phyloP scores from a whole-genome alignment of 2,329 filamentous ascomycete species.

The Epichloe scottii region DNA sequence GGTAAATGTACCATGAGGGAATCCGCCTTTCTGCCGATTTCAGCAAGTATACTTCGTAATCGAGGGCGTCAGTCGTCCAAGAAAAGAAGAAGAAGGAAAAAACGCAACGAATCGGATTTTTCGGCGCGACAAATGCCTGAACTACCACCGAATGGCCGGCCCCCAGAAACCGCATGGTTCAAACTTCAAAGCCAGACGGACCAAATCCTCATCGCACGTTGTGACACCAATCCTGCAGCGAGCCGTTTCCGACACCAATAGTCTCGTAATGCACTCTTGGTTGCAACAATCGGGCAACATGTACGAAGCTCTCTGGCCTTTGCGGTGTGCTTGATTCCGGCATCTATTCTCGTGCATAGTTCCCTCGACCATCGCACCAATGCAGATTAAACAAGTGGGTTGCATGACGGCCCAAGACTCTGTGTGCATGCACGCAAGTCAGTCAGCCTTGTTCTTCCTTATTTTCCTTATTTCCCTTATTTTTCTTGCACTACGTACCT shows the following conservation, averaged over 20 bases:
- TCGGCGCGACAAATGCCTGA: background rate
- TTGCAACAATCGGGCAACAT: background rate
- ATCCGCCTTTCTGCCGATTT: background rate
- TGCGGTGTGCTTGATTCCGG: background rate
- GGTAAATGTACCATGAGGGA: background rate
- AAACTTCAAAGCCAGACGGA: background rate
- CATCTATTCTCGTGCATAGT: background rate
- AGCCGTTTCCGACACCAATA: slow-evolving; percentile 23
- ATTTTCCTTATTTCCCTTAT: background rate
- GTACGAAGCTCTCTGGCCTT: background rate
- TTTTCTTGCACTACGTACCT: background rate
- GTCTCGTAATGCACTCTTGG: slow-evolving; percentile 19
- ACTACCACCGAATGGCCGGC: background rate
- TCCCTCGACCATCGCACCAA: background rate
- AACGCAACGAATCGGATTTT: too few species aligned
- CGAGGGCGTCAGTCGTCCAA: background rate
- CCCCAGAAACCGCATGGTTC: background rate
- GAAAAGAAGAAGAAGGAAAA: background rate
- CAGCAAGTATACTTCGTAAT: background rate
- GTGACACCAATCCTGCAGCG: slow-evolving; percentile 18
- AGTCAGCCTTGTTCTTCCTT: background rate
- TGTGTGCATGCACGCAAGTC: background rate
- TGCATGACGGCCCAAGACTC: slow-evolving; percentile 1
- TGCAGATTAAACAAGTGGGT: slow-evolving; percentile 2
- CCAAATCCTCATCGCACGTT: background rate